These are phyloP conservation scores for Mortierella antarctica DNA, from an alignment of 192 early-diverging fungal genomes.

Conservation along the genomic window DNA sequence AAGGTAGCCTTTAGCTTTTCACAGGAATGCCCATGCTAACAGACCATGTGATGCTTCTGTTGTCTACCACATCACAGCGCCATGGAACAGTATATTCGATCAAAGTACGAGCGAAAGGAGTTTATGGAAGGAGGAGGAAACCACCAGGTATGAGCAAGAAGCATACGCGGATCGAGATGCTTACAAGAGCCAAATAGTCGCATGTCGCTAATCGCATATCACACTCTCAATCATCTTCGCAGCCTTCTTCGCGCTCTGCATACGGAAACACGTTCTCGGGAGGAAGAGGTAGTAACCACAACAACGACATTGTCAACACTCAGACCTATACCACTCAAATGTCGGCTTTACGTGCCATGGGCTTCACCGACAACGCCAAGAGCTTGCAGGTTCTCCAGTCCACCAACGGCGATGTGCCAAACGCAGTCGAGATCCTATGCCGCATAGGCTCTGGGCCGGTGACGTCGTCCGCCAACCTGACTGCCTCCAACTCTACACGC, in stretches of 20 bases:
- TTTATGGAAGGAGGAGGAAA: conserved; percentile 65
- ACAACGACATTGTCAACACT: conserved; percentile 33
- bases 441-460: conserved; percentile 56
- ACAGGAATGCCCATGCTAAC: not conserved
- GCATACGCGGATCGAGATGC: not conserved
- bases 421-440: conserved; percentile 77
- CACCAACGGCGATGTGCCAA: conserved; percentile 77
- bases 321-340: conserved; percentile 52
- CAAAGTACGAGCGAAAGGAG: conserved; percentile 88
- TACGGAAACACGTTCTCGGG: conserved; percentile 52
- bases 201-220: not conserved
- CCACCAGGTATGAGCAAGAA: conserved; percentile 21
- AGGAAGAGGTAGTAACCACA: conserved; percentile 12
- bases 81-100: conserved; percentile 88
- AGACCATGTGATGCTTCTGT: not conserved
- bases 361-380: conserved; percentile 80
- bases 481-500: conserved; percentile 6
- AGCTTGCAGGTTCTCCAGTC: conserved; percentile 76
- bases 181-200: too few species aligned
- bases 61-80: conserved; percentile 58
- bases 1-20: too few species aligned
- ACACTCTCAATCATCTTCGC: not conserved
- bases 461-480: conserved; percentile 18
- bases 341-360: conserved; percentile 73
- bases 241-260: conserved; percentile 27